Base-by-base conservation (phyloP, 805 yeast species). In the Jamesozyma lodderae region DNA sequence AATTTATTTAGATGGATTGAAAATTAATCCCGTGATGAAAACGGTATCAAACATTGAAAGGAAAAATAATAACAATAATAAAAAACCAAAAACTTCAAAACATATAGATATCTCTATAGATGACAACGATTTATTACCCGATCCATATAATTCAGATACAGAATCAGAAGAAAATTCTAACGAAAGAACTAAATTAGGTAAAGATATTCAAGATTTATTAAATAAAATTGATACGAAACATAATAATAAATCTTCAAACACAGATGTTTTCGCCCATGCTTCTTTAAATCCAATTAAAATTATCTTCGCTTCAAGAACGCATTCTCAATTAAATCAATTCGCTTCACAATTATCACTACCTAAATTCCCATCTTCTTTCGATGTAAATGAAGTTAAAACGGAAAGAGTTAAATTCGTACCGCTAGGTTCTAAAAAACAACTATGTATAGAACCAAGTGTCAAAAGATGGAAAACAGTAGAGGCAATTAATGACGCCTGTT, bases 251-350 rank as follows among this genome's bases (percentile, higher is more conserved):
- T n/a, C 10, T 5, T 5, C 31, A 10, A 45, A 42, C 8, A 41
- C 35, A 6, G 46, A 45, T 46, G 25, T 35, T 42, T 24, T 40
- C 43, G 45, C 46, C 14, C 28, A 50, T 44, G 32, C 57, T 44
- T 41, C 50, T 8, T 49, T 46, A 6, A 59, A 62, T 15, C 60
- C 73, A 0, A 50, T 65, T 1, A 73, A 77, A 47, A 74, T 88
- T 1, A 73, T 62, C 47, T 87, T 78, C 53, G 70, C 94, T 0
- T 85, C 96, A 2, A 66, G 97, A 58, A 88, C 97, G 0, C 96
- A 88, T 52, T 84, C 96, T 0, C 97, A 88, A 55, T 63, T 88
- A 32, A 67, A 68, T 26, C 97, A 88, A 53, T 83, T 88, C 52
- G 74, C 86, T 0, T 71, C 74, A 13, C 96, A 90, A 48, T 59